Conservation (phyloP, 768 basidiomycete genomes). For the Coprinopsis strossmayeri region DNA sequence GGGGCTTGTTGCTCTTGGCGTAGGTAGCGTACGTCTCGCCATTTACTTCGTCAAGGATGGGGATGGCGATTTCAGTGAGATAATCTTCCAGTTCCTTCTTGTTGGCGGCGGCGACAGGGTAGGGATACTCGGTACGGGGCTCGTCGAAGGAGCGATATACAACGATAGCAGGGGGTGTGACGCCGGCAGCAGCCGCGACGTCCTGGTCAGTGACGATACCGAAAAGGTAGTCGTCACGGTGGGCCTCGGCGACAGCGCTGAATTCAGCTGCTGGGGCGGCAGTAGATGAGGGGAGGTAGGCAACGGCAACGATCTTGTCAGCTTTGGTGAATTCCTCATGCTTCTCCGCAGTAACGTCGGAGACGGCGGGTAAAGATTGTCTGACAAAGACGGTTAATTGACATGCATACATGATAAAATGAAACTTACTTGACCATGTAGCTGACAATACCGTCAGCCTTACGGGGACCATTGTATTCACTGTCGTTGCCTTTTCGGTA, state of each 20-base stretch:
- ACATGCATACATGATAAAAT: not conserved
- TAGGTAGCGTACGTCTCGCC: conserved; percentile 91
- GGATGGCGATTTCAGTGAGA: conserved; percentile 79
- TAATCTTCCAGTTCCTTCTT: conserved; percentile 64
- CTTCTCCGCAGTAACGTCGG: conserved; percentile 68
- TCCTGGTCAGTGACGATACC: conserved; percentile 74
- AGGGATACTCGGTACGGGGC: conserved; percentile 61
- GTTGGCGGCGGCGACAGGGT: conserved; percentile 50
- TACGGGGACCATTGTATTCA: conserved; percentile 85
- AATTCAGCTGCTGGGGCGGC: conserved; percentile 69
- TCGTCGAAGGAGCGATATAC: conserved; percentile 94
- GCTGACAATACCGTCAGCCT: conserved; percentile 92
- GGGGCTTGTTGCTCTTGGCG: conserved; percentile 73
- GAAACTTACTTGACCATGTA: conserved; percentile 89
- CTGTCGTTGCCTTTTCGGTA: conserved; percentile 77
- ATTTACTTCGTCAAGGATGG: conserved; percentile 86
- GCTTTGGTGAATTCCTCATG: conserved; percentile 80
- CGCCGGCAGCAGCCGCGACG: conserved; percentile 61
- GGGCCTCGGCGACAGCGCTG: conserved; percentile 71
- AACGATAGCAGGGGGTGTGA: conserved; percentile 78
- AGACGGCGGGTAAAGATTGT: conserved; percentile 92
- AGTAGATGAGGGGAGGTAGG: conserved; percentile 73
- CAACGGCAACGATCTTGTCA: conserved; percentile 88
- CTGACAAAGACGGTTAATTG: conserved; percentile 24
- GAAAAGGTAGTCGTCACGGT: conserved; percentile 93